A percentile compares a stretch with the other conserved stretches of the same genome.
Evolutionary conservation across 805 yeast species (phyloP).

Genomic region (Teunomyces pallodes): DNA sequence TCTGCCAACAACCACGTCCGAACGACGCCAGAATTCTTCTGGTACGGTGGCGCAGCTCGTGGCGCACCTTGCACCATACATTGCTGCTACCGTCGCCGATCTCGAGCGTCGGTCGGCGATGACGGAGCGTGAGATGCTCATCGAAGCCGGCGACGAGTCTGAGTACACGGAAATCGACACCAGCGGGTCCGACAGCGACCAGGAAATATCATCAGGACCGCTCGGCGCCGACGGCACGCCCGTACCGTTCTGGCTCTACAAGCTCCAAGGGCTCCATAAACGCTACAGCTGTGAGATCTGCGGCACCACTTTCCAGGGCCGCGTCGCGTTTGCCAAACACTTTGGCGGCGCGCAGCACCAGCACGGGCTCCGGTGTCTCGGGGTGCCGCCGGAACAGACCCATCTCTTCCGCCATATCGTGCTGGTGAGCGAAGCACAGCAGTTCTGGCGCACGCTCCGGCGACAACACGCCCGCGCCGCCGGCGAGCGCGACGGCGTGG

Average conservation of each 20-base stretch:
- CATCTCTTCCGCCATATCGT: constrained; percentile 60
- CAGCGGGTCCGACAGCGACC: constrained; percentile 20
- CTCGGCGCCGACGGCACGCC: constrained; percentile 88
- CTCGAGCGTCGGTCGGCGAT: constrained; percentile 64
- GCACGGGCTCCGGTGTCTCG: constrained; percentile 72
- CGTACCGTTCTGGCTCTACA: constrained; percentile 91
- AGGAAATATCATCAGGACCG: constrained; percentile 39
- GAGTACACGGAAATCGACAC: constrained; percentile 40
- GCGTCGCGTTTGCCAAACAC: constrained; percentile 69
- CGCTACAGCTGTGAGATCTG: constrained; percentile 83
- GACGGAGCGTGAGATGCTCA: constrained; percentile 64
- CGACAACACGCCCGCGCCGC: constrained; percentile 40
- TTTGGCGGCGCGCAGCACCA: constrained; percentile 69
- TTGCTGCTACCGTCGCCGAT: constrained; percentile 54
- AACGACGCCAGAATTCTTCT: neutral
- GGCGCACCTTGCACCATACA: constrained; percentile 7
- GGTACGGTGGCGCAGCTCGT: constrained; percentile 1
- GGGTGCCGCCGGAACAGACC: constrained; percentile 51
- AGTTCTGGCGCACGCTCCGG: constrained; percentile 57
- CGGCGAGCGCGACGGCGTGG: constrained; percentile 48
- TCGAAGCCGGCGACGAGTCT: constrained; percentile 47
- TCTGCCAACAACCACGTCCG: neutral
- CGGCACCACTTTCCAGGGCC: constrained; percentile 73
- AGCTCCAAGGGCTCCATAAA: constrained; percentile 78
- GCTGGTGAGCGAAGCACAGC: constrained; percentile 63